Percentiles rank a stretch among this genome's conserved stretches.
These are phyloP conservation scores for Silene uniflora DNA, from an alignment of 148 eudicot genomes.

Conservation along the genomic window DNA sequence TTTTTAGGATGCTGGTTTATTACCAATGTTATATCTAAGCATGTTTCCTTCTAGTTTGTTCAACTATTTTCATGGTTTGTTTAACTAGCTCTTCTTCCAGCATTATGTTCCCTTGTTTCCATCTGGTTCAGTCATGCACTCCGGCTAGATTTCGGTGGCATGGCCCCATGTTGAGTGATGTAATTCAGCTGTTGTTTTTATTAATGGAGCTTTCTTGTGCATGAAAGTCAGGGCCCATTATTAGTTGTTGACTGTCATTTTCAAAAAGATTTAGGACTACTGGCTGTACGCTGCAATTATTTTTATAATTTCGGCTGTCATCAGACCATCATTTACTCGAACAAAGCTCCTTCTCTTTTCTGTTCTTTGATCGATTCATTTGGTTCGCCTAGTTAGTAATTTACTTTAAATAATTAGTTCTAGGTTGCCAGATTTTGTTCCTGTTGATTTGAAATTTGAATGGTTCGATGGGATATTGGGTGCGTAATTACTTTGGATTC, in stretches of 20 bases:
- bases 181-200: too few relatives aligned
- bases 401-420: too few relatives aligned
- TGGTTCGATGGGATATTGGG: not conserved
- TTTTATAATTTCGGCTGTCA: not conserved
- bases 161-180: too few relatives aligned
- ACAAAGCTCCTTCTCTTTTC: not conserved
- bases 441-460: not conserved
- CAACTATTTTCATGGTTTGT: not conserved
- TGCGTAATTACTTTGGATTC: not conserved
- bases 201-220: not conserved
- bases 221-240: not conserved
- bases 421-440: not conserved
- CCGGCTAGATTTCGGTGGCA: not conserved
- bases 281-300: not conserved
- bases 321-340: not conserved
- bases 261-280: not conserved
- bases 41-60: not conserved
- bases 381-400: not conserved
- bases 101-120: not conserved
- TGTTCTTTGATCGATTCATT: too few relatives aligned
- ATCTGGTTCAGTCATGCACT: not conserved
- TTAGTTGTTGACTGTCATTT: not conserved
- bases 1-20: not conserved
- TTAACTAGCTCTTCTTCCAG: not conserved
- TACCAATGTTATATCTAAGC: not conserved